A percentile compares a stretch with the other conserved stretches of the same genome.
Conservation (phyloP, 768 basidiomycete species). For the Pleurotus sapidus region DNA sequence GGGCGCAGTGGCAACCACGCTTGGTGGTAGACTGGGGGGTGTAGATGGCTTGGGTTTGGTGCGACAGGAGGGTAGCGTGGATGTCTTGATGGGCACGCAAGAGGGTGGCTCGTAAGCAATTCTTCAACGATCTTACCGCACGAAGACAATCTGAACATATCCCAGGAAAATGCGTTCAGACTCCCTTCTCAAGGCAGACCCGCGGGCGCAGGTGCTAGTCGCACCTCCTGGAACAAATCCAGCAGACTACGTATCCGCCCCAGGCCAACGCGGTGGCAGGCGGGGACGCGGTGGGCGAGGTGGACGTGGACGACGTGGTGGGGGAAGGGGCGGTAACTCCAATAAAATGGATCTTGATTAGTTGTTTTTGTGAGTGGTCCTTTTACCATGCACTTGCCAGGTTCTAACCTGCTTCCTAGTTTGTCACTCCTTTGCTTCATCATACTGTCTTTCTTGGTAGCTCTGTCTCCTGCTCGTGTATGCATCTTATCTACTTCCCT, state of each 20-base stretch:
- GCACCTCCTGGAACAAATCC: slow-evolving; percentile 67
- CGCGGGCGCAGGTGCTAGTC: slow-evolving; percentile 67
- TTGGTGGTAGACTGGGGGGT: slow-evolving; percentile 56
- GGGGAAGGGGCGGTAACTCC: slow-evolving; percentile 27
- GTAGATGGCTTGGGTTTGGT: slow-evolving; percentile 50
- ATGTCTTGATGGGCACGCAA: slow-evolving; percentile 56
- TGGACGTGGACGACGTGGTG: slow-evolving; percentile 33
- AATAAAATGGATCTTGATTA: slow-evolving; percentile 56
- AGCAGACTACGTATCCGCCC: slow-evolving; percentile 41
- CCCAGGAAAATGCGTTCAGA: slow-evolving; percentile 85
- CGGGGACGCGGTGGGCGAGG: slow-evolving; percentile 25
- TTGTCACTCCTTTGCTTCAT: too few species aligned
- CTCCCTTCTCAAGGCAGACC: slow-evolving; percentile 55
- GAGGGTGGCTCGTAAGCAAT: slow-evolving; percentile 55
- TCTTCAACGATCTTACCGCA: neutral
- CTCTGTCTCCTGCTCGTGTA: too few species aligned
- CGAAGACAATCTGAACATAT: neutral
- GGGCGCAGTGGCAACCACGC: slow-evolving; percentile 50
- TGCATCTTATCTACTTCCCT: too few species aligned
- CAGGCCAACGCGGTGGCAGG: slow-evolving; percentile 31
- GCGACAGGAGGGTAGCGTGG: slow-evolving; percentile 51
- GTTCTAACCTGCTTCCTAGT: too few species aligned
- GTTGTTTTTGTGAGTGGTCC: neutral
- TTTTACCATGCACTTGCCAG: too few species aligned
- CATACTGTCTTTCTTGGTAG: too few species aligned